Evolutionary conservation across 2,329 filamentous ascomycete genomes (phyloP), one percentile per base, ranked within the genome.

Genomic region (Harringtonia aguacate): DNA sequence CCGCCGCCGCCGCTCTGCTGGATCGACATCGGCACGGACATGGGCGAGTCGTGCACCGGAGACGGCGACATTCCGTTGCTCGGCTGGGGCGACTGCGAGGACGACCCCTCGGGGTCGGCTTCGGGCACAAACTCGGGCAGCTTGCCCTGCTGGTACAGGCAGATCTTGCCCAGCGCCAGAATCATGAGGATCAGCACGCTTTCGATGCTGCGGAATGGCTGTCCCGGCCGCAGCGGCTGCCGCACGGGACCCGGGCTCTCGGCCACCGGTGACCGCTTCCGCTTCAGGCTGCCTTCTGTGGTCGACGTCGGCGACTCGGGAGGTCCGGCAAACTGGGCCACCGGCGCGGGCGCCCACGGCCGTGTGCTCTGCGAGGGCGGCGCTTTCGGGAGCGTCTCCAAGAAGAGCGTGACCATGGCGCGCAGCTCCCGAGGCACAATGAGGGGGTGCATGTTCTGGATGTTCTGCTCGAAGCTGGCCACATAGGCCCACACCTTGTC

Each of bases 121-220:
- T 76, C 70, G 15, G 68, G 70, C 8, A 84, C 70, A 3, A 82
- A 66, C 41, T 80, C 75, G 0, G 75, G 75, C 4, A 81, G 67
- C 49, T 64, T 67, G 8, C 40, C 53, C 0, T 69, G 67, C 36
- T 67, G 69, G 51, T 73, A 62, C 9, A 69, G 59, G 54, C 86
- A 90, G 13, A 97, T 84, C 56, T 87, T 88, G 17, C 92, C 92
- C 7, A 98, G 66, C 0, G 90, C 90, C 43, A 97, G 70, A 1
- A 95, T 78, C 4, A 90, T 70, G 3, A 95, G 71, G 1, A 95
- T 77, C 33, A 97, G 72, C 0, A 88, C 88, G 52, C 86, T 94
- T 43, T 80, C 75, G 15, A 92, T 79, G 8, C 83, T 86, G 42
- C 81, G 70, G 51, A 73, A 74, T 3, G 77, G 77, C 45, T 67